Percentiles rank a stretch among this genome's conserved stretches.
Evolutionary conservation across 768 basidiomycete species (phyloP).

Genomic region (Termitomyces sp.): DNA sequence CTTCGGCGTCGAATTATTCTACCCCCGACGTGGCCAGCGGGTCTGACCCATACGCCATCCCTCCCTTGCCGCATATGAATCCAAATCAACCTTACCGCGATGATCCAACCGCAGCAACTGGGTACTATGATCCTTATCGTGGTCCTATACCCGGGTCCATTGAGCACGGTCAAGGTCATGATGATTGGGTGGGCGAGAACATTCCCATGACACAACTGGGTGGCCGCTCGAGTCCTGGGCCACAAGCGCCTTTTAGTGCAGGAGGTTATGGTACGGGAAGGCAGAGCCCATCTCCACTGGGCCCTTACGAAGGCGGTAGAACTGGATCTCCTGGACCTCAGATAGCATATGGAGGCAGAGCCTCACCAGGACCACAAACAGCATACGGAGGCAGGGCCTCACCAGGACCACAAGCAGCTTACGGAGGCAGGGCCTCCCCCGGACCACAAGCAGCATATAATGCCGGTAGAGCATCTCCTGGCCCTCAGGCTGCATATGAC

Average conservation of each 20-base stretch:
- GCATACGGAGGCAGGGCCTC: constrained; percentile 34
- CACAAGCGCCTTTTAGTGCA: constrained; percentile 27
- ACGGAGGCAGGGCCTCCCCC: constrained; percentile 18
- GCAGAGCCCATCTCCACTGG: constrained; percentile 26
- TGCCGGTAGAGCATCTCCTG: constrained; percentile 31
- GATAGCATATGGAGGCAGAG: constrained; percentile 26
- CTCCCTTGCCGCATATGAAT: constrained; percentile 76
- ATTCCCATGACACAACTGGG: constrained; percentile 74
- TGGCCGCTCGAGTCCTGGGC: constrained; percentile 29
- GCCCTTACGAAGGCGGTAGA: constrained; percentile 27
- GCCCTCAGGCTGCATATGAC: constrained; percentile 37
- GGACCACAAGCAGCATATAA: constrained; percentile 40
- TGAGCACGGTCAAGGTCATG: constrained; percentile 32
- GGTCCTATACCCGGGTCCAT: constrained; percentile 69
- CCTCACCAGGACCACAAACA: constrained; percentile 40
- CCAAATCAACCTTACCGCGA: constrained; percentile 75
- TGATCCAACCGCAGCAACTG: constrained; percentile 45
- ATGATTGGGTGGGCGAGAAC: constrained; percentile 46
- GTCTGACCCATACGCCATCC: constrained; percentile 74
- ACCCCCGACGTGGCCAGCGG: constrained; percentile 42
- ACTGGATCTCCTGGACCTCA: constrained; percentile 42
- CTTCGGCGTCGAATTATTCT: constrained; percentile 38
- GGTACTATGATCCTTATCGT: constrained; percentile 77
- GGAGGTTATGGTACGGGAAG: constrained; percentile 26
- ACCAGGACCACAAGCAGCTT: constrained; percentile 24